Conservation (phyloP, 2,329 filamentous ascomycete species). For the Passalora sequoiae region DNA sequence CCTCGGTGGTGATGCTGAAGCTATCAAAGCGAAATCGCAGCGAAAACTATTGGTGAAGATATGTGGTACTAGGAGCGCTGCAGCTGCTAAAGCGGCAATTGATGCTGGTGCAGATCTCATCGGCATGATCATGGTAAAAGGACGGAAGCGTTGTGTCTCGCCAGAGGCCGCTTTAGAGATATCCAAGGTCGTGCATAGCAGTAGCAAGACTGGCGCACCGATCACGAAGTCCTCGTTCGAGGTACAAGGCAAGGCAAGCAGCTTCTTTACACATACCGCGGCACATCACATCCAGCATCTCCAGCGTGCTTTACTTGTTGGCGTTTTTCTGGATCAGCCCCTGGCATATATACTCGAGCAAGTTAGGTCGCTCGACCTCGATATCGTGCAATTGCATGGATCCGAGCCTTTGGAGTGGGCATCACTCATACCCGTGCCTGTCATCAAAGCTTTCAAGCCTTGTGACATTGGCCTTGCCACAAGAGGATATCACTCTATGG, state of each 20-base stretch:
- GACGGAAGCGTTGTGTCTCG: conserved; percentile 72
- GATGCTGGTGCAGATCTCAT: conserved; percentile 86
- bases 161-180: conserved; percentile 76
- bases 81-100: conserved; percentile 74
- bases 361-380: conserved; percentile 69
- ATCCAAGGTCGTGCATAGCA: conserved; percentile 66
- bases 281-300: conserved; percentile 44
- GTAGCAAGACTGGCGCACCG: conserved; percentile 34
- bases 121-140: conserved; percentile 84
- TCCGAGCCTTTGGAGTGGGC: conserved; percentile 92
- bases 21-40: conserved; percentile 24
- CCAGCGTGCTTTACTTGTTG: conserved; percentile 71
- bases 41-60: conserved; percentile 74
- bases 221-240: conserved; percentile 12
- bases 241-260: conserved; percentile 42
- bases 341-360: conserved; percentile 75
- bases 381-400: conserved; percentile 90
- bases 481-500: conserved; percentile 75
- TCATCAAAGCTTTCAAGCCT: conserved; percentile 80
- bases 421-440: conserved; percentile 79
- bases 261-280: conserved; percentile 65
- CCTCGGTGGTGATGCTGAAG: conserved; percentile 53
- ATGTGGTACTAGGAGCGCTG: conserved; percentile 79
- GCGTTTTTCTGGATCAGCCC: conserved; percentile 90
- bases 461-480: conserved; percentile 64